A percentile compares a stretch with the other conserved stretches of the same genome.
These are phyloP conservation scores for Fusarium cicatricum DNA, from an alignment of 2,329 filamentous ascomycete genomes.

Conservation along the genomic window DNA sequence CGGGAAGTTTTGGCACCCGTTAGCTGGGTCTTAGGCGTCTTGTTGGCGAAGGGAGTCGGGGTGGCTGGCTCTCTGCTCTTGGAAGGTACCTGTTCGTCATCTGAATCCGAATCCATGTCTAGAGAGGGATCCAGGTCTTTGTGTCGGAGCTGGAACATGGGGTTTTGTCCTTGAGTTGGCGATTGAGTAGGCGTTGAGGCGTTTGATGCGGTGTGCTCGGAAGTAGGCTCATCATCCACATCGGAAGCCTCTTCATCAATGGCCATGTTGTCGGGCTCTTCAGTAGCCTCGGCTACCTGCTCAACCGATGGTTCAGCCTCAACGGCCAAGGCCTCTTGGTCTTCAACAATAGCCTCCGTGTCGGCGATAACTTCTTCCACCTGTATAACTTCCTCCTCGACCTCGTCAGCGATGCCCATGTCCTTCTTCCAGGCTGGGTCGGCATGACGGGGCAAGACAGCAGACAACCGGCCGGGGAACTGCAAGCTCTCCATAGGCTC, in stretches of 20 bases:
- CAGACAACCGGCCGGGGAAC: conserved; percentile 57
- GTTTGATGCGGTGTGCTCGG: conserved; percentile 9
- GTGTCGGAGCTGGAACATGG: conserved; percentile 53
- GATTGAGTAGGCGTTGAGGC: conserved; percentile 19
- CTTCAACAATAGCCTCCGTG: not conserved
- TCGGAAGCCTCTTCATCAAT: conserved; percentile 31
- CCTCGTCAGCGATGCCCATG: conserved; percentile 44
- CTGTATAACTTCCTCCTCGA: conserved; percentile 14
- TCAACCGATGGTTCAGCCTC: conserved; percentile 1
- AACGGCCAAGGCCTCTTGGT: not conserved
- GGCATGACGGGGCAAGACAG: conserved; percentile 54
- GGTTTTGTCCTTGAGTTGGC: conserved; percentile 29
- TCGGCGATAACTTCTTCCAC: conserved; percentile 6
- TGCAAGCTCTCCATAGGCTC: conserved; percentile 48
- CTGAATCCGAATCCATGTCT: conserved; percentile 60
- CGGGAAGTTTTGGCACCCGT: conserved; percentile 32
- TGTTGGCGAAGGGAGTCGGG: conserved; percentile 48
- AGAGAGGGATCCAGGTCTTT: conserved; percentile 57
- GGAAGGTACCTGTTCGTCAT: conserved; percentile 56
- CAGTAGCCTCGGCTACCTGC: conserved; percentile 19
- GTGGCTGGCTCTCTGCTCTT: conserved; percentile 51
- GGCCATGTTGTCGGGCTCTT: conserved; percentile 37
- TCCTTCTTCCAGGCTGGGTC: conserved; percentile 51
- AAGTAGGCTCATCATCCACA: conserved; percentile 14
- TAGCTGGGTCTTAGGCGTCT: conserved; percentile 33